These are phyloP conservation scores for Jackrogersella minutella DNA, from an alignment of 495 filamentous ascomycete genomes.

Conservation along the genomic window DNA sequence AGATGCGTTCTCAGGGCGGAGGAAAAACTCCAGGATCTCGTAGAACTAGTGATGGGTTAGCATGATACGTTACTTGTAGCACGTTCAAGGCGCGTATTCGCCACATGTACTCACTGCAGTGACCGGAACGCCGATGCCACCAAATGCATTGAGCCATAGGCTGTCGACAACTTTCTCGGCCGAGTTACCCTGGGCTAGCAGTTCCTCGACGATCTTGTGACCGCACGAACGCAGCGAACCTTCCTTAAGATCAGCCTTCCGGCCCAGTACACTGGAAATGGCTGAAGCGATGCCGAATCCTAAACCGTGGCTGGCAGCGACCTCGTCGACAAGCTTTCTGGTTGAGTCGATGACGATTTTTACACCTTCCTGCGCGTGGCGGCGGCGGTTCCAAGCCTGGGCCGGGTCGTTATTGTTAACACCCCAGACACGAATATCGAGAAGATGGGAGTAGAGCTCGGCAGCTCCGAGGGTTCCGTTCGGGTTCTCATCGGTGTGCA, in stretches of 20 bases:
- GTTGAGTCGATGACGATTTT: slow-evolving; percentile 38
- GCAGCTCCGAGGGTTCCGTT: slow-evolving; percentile 63
- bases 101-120: slow-evolving; percentile 30
- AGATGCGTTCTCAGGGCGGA: slow-evolving; percentile 52
- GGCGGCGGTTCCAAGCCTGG: slow-evolving; percentile 67
- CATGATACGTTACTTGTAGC: not conserved
- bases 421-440: slow-evolving; percentile 67
- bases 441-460: slow-evolving; percentile 67
- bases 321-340: slow-evolving; percentile 43
- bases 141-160: slow-evolving; percentile 48
- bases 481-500: slow-evolving; percentile 69
- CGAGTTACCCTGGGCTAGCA: slow-evolving; percentile 35
- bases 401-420: slow-evolving; percentile 73
- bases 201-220: slow-evolving; percentile 40
- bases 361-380: slow-evolving; percentile 54
- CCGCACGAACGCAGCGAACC: slow-evolving; percentile 42
- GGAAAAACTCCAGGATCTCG: slow-evolving; percentile 54
- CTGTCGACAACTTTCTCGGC: slow-evolving; percentile 45
- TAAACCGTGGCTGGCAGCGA: slow-evolving; percentile 18
- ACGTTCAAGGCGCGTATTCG: not conserved
- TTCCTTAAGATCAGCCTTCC: slow-evolving; percentile 32
- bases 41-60: slow-evolving; percentile 47
- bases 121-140: slow-evolving; percentile 51
- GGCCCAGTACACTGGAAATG: slow-evolving; percentile 8
- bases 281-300: slow-evolving; percentile 22